Evolutionary conservation across 257 asterid genomes (phyloP), one percentile per base, ranked within the genome.

Genomic region (Solanum bulbocastanum): DNA sequence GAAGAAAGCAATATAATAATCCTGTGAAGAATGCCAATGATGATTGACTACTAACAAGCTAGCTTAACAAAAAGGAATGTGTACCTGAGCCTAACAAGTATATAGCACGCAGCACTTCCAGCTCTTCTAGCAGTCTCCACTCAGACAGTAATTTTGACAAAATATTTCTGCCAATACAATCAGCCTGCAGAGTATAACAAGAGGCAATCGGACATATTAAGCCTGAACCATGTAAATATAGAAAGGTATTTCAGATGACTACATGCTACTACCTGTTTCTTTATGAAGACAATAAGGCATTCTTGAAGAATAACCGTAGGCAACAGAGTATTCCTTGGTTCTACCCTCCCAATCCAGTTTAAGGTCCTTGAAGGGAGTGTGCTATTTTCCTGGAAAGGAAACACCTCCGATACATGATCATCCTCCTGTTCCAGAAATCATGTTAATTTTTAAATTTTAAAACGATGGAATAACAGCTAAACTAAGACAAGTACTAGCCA

Each of bases 81-180:
- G 83, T 91, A 95, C 99, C 99, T 91, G 99, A 96, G 87, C 99
- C 99, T 90, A 97, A 91, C 92, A 97, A 94, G 92, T 96, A 97
- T 88, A 97, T 94, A 87, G 94, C 99, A 86, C 99, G 98, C 91
- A 97, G 89, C 75, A 97, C 92, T 49, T 94, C 96, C 92, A 97
- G 89, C 94, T 97, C 99, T 89, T 95, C 98, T 85, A 97, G 90
- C 91, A 97, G 93, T 87, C 96, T 91, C 99, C 99, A 97, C 30
- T 96, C 99, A 87, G 90, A 62, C 25, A 96, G 93, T 88, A 97
- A 92, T 85, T 96, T 96, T 60, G 98, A 93, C 94, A 96, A 83
- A 93, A 97, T 94, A 87, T 92, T 93, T 91, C 93, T 92, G 90
- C 99, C 99, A 87, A 96, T 94, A 90, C 91, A 92, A 91, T 95